phyloP scores from a whole-genome alignment of 805 yeast genomes.

The Candida orba region DNA sequence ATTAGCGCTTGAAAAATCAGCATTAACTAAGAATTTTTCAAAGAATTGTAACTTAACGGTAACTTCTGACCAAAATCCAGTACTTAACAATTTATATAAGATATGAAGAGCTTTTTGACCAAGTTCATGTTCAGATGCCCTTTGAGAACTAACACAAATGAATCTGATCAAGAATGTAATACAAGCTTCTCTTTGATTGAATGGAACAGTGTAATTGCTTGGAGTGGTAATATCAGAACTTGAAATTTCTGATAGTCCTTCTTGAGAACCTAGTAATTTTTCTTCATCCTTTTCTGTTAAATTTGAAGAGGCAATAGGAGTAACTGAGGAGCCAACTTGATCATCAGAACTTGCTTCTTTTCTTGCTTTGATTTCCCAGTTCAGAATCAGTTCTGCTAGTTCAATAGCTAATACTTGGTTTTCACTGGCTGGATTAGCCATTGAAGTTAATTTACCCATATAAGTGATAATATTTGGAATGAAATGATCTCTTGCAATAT shows the following conservation, averaged over 20 bases:
- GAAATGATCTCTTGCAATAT: constrained; percentile 80
- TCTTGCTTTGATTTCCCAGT: constrained; percentile 67
- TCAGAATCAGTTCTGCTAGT: constrained; percentile 73
- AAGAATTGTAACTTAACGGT: constrained; percentile 81
- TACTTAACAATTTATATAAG: constrained; percentile 62
- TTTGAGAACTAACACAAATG: constrained; percentile 77
- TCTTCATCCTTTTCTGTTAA: constrained; percentile 22
- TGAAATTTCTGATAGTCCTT: constrained; percentile 12
- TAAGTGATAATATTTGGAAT: constrained; percentile 84
- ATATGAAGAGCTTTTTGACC: constrained; percentile 80
- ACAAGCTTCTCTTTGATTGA: constrained; percentile 81
- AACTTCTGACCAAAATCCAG: constrained; percentile 80
- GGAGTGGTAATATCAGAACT: constrained; percentile 38
- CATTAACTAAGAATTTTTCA: constrained; percentile 75
- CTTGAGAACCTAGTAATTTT: constrained; percentile 10
- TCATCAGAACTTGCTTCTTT: constrained; percentile 10
- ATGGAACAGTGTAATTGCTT: constrained; percentile 54
- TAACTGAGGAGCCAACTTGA: constrained; percentile 7
- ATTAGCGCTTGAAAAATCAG: constrained; percentile 64
- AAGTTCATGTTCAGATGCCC: constrained; percentile 76
- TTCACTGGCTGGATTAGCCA: constrained; percentile 71
- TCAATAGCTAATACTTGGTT: constrained; percentile 85
- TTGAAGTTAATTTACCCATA: constrained; percentile 80
- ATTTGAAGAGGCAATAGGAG: constrained; percentile 30
- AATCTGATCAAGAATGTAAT: constrained; percentile 82